Conservation (phyloP, 2,329 filamentous ascomycete genomes). For the Falciphora oryzae region DNA sequence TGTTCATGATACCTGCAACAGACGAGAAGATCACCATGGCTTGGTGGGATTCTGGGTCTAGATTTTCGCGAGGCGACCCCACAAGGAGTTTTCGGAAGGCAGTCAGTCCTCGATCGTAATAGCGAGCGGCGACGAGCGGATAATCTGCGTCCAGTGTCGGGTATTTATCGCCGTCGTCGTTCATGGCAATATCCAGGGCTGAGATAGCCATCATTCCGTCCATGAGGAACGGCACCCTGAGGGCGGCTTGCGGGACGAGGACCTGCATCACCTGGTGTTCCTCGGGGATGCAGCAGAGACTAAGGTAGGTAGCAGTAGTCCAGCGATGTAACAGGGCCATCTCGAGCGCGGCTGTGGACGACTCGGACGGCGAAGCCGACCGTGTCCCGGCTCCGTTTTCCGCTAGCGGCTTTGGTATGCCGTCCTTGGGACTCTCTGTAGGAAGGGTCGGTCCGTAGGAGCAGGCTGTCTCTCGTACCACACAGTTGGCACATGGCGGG, state of each 20-base stretch:
- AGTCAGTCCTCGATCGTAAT: neutral
- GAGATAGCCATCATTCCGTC: neutral
- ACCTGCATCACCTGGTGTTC: neutral
- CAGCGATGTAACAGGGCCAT: neutral
- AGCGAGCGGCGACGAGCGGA: neutral
- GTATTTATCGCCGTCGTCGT: neutral
- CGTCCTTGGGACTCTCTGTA: neutral
- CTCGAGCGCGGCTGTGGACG: neutral
- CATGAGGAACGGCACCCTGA: neutral
- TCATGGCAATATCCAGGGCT: neutral
- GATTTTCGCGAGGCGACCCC: neutral
- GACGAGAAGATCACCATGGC: constrained; percentile 1
- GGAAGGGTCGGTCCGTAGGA: neutral
- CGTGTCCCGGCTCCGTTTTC: neutral
- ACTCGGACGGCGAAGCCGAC: neutral
- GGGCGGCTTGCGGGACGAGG: neutral
- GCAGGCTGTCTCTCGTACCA: neutral
- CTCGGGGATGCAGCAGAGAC: neutral
- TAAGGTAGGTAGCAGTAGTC: neutral
- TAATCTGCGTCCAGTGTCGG: neutral
- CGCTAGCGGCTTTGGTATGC: neutral
- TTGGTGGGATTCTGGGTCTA: neutral
- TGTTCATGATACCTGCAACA: neutral
- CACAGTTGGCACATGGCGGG: constrained; percentile 3
- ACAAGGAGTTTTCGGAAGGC: neutral